Evolutionary conservation across 2,329 filamentous ascomycete genomes (phyloP), one percentile per base, ranked within the genome.

Genomic region (Graphilbum sp.): DNA sequence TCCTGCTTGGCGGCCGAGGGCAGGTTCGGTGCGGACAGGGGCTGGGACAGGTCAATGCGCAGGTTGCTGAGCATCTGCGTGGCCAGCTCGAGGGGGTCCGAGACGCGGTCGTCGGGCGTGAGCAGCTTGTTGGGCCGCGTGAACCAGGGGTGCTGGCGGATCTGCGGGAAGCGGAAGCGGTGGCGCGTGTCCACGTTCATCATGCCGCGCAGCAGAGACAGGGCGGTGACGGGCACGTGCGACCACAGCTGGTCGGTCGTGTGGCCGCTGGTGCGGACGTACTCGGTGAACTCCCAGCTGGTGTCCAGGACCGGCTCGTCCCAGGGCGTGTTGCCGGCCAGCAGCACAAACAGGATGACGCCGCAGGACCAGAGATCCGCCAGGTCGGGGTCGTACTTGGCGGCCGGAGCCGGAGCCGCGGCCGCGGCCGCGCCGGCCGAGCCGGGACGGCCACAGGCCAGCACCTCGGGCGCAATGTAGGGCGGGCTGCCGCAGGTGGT

Each of bases 281-380:
- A 98, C 56, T 95, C 86, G 49, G 81, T 73, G 49, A 82, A 98
- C 58, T 98, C 90, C 64, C 83, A 93, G 54, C 85, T 95, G 13
- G 39, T 40, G 41, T 75, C 69, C 27, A 71, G 62, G 3, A 86
- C 88, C 0, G 90, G 90, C 53, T 90, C 83, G 52, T 96, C 90
- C 90, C 90, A 98, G 0, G 90, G 90, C 2, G 90, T 98, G 54
- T 98, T 98, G 10, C 90, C 90, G 1, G 93, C 86, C 4, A 98
- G 64, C 4, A 98, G 64, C 27, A 96, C 90, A 52, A 98, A 98
- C 4, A 98, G 66, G n/a, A 98, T 92, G 38, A 98, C 86, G 25
- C 90, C 90, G 50, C 87, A 95, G 15, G 87, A 95, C 92, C 92
- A 98, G 40, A 98, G 79, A 53, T 98, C 90, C 29, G 84, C 83